Evolutionary conservation across 768 basidiomycete species (phyloP).

Genomic region (Imleria badia): DNA sequence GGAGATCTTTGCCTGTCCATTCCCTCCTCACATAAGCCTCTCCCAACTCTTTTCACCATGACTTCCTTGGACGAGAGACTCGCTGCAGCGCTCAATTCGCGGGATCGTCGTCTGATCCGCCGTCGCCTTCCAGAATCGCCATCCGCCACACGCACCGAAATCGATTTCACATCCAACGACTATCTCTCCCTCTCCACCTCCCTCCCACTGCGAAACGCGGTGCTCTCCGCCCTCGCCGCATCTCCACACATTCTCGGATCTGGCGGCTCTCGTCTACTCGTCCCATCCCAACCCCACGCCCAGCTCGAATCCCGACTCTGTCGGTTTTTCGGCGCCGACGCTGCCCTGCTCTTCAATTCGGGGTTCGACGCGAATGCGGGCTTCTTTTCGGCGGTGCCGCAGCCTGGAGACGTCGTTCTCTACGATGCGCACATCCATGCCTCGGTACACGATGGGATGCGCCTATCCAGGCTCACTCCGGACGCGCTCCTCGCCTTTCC

Average conservation of each 20-base stretch:
- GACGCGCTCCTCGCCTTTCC: conserved; percentile 49
- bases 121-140: conserved; percentile 62
- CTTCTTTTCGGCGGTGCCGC: conserved; percentile 80
- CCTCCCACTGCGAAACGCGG: conserved; percentile 49
- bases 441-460: conserved; percentile 86
- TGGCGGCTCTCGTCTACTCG: conserved; percentile 83
- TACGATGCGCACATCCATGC: conserved; percentile 91
- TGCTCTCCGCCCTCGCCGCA: conserved; percentile 51
- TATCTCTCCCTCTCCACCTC: conserved; percentile 82
- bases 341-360: conserved; percentile 85
- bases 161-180: conserved; percentile 88
- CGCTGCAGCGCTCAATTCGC: conserved; percentile 54
- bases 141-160: conserved; percentile 34
- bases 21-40: too few species aligned
- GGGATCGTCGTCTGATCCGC: conserved; percentile 66
- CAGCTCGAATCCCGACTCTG: conserved; percentile 70
- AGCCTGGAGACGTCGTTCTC: conserved; percentile 71
- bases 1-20: too few species aligned
- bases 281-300: conserved; percentile 55
- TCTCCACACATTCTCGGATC: conserved; percentile 76
- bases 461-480: conserved; percentile 50
- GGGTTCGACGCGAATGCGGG: conserved; percentile 93
- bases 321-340: conserved; percentile 57
- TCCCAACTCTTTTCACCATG: conserved; percentile 20
- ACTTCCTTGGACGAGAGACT: conserved; percentile 41